Conservation (phyloP, 768 basidiomycete species). For the Hemileccinum impolitum region DNA sequence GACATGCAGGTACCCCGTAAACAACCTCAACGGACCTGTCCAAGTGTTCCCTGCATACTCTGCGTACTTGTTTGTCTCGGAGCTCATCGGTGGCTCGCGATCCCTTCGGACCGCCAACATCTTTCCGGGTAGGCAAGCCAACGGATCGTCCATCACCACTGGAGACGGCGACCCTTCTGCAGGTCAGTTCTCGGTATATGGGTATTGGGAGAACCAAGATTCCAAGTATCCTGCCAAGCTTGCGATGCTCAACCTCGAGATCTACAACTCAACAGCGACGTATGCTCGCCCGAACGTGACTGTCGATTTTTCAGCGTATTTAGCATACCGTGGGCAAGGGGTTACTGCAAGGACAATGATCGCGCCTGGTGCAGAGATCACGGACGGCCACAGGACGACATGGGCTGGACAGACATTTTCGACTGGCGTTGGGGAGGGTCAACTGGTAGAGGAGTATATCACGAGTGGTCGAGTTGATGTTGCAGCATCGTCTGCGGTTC, state of each 20-base stretch:
- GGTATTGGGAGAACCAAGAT: conserved; percentile 41
- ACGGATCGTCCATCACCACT: conserved; percentile 52
- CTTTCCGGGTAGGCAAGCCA: conserved; percentile 48
- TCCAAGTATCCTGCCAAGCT: conserved; percentile 41
- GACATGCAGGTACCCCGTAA: conserved; percentile 42
- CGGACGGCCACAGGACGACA: conserved; percentile 40
- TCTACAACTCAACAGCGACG: conserved; percentile 46
- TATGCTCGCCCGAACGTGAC: conserved; percentile 40
- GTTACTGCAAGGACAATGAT: conserved; percentile 42
- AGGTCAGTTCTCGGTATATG: conserved; percentile 51
- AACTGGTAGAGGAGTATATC: conserved; percentile 38
- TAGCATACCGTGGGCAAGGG: conserved; percentile 23
- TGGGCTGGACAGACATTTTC: conserved; percentile 51
- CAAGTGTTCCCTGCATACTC: conserved; percentile 54
- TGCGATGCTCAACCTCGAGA: conserved; percentile 48
- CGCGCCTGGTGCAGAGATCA: conserved; percentile 48
- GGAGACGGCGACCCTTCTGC: conserved; percentile 44
- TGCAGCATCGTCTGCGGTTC: conserved; percentile 37
- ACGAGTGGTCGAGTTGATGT: conserved; percentile 32
- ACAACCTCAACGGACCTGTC: conserved; percentile 45
- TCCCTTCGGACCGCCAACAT: conserved; percentile 45
- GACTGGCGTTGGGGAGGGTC: conserved; percentile 38
- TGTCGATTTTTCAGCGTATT: conserved; percentile 45
- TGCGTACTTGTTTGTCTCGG: conserved; percentile 49
- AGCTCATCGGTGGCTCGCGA: conserved; percentile 44